Evolutionary conservation across 2,329 filamentous ascomycete genomes (phyloP), one percentile per base, ranked within the genome.

Genomic region (Cercospora sojina): DNA sequence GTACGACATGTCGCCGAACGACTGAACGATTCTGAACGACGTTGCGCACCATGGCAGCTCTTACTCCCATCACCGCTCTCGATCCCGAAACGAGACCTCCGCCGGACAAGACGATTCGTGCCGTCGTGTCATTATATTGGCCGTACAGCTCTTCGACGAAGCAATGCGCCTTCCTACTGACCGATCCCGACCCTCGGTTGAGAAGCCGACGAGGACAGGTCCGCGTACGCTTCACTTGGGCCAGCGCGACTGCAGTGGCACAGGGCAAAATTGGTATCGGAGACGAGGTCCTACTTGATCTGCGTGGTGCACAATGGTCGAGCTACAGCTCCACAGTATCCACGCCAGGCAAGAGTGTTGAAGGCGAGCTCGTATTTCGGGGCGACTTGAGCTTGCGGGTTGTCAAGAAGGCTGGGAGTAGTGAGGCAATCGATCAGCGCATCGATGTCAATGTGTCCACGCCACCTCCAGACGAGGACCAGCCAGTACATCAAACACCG

Each of bases 111-210:
- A 69, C 72, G 5, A 76, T 97, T 32, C 85, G 87, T 65, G 93
- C 91, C 43, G 83, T 91, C 16, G 87, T 97, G 23, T 94, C 92
- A 8, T 87, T 98, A 38, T 88, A 92, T 65, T 98, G 94, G 93
- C 94, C 94, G 0, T 97, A 92, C 79, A 97, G 91, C 70, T 90
- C 90, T 23, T 87, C 92, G 27, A 90, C 86, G 31, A 86, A 86
- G 62, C 88, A 88, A 43, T 85, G 93, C 71, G 90, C 92, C 27
- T 88, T 97, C 59, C 85, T 96, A 20, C 85, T 98, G 35, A 91
- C 91, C 55, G 93, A 97, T 74, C 88, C 89, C 55, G 92, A 97
- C 77, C 91, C 93, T 74, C 90, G 91, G 57, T 83, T 94, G 59
- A 91, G 94, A 64, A 87, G 88, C 69, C 83, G 85, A 47, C 90